Evolutionary conservation across 2,329 filamentous ascomycete species (phyloP), one percentile per base, ranked within the genome.

Genomic region (Beauveria bassiana): DNA sequence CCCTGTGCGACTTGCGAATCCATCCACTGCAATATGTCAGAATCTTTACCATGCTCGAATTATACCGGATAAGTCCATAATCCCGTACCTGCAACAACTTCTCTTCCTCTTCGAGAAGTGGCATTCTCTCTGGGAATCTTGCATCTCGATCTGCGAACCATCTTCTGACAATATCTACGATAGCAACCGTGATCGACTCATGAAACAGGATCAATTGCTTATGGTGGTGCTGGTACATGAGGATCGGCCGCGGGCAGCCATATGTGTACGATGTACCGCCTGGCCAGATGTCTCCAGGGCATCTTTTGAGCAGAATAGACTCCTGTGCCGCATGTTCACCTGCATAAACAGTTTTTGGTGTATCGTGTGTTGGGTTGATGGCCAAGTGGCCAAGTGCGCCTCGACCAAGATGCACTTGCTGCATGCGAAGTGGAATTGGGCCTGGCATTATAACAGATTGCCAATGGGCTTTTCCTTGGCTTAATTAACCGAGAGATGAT

Each of bases 1-100:
- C 43, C 54, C 14, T 47, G 7, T n/a, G 10, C 43, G 20, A 47
- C 38, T 63, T 58, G 51, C 68, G 64, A 2, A 64, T 53, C 1
- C 60, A 47, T 56, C 69, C 72, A 5, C 47, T 55, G 26, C 24
- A 3, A 20, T n/a, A n/a, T 34, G 40, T 46, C 24, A 45, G 18
- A 22, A 14, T 6, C 1, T 18, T 2, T 18, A 9, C 24, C 16
- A 16, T 6, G 8, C 47, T 12, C 26, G 3, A 26, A 8, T 20
- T 31, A 4, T 9, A 18, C 26, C 5, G 28, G 47, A 10, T 3
- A 3, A n/a, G 2, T 3, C 8, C 9, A 4, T 5, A 4, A 31
- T 3, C 4, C 5, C 51, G 12, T 49, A 40, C 31, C 45, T 49
- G 28, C 28, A 57, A 49, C 3, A 57, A 10, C n/a, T 57, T 3